Percentiles rank a stretch among this genome's conserved stretches.
Evolutionary conservation across 2,329 filamentous ascomycete genomes (phyloP).

Genomic region (Cytospora chrysosperma): DNA sequence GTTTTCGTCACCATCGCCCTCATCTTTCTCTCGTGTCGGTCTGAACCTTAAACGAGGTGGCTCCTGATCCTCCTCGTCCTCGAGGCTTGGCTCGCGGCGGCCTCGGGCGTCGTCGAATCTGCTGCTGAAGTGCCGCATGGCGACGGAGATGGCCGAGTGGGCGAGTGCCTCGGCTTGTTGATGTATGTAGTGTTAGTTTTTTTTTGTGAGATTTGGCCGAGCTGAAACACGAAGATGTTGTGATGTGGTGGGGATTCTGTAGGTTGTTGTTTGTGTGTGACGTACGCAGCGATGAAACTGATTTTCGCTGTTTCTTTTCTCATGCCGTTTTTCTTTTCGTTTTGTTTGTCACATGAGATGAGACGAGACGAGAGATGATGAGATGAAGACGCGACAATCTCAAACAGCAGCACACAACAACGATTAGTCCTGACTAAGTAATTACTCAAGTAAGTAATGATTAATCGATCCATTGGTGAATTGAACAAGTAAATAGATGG

Average conservation of each 20-base stretch:
- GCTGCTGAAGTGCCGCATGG: conserved; percentile 17
- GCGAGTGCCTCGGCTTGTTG: neutral
- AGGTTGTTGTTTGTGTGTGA: neutral
- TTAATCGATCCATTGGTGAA: neutral
- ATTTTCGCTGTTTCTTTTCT: neutral
- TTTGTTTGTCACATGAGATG: no score
- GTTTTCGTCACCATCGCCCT: neutral
- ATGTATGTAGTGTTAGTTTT: no score
- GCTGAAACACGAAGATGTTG: neutral
- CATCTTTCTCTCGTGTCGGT: neutral
- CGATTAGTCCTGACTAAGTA: no score
- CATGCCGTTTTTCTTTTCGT: neutral
- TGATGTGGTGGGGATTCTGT: neutral
- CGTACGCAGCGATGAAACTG: neutral
- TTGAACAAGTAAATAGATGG: no score
- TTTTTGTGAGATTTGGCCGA: neutral
- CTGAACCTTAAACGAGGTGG: neutral
- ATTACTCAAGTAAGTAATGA: no score
- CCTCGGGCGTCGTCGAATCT: neutral
- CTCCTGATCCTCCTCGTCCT: conserved; percentile 1
- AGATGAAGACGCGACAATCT: neutral
- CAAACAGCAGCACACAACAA: neutral
- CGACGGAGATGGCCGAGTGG: neutral
- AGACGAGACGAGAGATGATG: no score
- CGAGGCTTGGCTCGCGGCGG: conserved; percentile 6